Evolutionary conservation across 108 stramenopile species (phyloP).

Genomic region (Epithemia pelagica): DNA sequence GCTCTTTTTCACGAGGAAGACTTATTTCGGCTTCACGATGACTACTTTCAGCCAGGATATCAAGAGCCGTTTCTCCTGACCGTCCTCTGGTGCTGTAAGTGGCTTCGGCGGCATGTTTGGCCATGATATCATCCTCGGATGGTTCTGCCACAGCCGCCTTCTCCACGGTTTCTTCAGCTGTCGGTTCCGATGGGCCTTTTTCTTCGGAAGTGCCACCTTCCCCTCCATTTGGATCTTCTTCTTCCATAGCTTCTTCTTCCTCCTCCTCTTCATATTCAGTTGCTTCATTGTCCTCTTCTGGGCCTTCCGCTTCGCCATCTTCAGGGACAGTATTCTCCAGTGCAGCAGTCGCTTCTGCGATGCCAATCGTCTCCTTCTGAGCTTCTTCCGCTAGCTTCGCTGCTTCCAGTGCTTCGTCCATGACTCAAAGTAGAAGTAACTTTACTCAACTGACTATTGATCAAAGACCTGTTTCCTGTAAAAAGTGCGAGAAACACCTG

Average conservation of each 20-base stretch:
- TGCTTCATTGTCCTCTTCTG: conserved; percentile 5
- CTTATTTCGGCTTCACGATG: conserved; percentile 17
- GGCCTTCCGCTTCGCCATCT: background rate
- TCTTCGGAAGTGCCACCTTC: background rate
- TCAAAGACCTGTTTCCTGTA: too few relatives aligned
- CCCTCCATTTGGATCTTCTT: background rate
- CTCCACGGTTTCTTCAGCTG: background rate
- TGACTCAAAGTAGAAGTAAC: too few relatives aligned
- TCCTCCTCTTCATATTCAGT: conserved; percentile 11
- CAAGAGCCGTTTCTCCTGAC: background rate
- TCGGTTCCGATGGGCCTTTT: background rate
- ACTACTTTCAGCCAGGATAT: conserved; percentile 3
- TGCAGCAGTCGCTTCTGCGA: background rate
- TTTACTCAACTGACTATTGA: too few relatives aligned
- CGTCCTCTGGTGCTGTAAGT: conserved; percentile 18
- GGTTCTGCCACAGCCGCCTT: background rate
- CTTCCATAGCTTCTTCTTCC: conserved; percentile 8
- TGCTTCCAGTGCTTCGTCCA: background rate
- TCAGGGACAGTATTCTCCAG: background rate
- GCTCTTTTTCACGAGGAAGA: conserved; percentile 11
- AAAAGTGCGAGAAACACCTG: too few relatives aligned
- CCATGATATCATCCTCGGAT: background rate
- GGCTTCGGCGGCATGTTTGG: conserved; percentile 1
- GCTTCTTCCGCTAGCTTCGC: background rate
- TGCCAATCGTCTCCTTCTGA: background rate